Conservation (phyloP, 768 basidiomycete species). For the Lyophyllum decastes region DNA sequence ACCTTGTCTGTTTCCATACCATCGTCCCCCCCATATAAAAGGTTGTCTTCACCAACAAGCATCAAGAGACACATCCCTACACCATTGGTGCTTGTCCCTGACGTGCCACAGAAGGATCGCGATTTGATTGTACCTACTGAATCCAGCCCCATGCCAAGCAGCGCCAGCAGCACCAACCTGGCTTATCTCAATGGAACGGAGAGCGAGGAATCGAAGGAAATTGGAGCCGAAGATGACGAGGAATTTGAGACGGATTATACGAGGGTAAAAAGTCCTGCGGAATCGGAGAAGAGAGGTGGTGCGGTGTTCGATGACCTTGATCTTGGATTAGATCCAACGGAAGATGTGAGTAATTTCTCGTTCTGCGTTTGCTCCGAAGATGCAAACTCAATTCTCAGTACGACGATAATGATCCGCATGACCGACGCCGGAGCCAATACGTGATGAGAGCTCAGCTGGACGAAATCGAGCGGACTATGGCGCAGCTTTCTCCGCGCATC, state of each 20-base stretch:
- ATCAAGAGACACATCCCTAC: slow-evolving; percentile 52
- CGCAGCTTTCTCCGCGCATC: slow-evolving; percentile 64
- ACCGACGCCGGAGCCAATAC: slow-evolving; percentile 73
- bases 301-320: slow-evolving; percentile 54
- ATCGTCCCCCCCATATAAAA: slow-evolving; percentile 33
- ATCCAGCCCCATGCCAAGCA: slow-evolving; percentile 36
- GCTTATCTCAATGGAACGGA: slow-evolving; percentile 45
- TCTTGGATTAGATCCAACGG: slow-evolving; percentile 46
- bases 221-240: slow-evolving; percentile 38
- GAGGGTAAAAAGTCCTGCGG: slow-evolving; percentile 34
- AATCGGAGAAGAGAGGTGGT: slow-evolving; percentile 48
- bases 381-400: slow-evolving; percentile 42
- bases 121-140: slow-evolving; percentile 33
- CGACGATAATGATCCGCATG: slow-evolving; percentile 72
- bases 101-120: slow-evolving; percentile 27
- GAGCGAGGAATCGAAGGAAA: slow-evolving; percentile 15
- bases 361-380: not conserved
- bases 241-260: slow-evolving; percentile 39
- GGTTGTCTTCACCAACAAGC: slow-evolving; percentile 32
- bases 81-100: slow-evolving; percentile 53
- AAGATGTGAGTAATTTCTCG: slow-evolving; percentile 36
- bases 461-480: slow-evolving; percentile 76
- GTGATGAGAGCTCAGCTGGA: slow-evolving; percentile 76
- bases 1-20: slow-evolving; percentile 38
- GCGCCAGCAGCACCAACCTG: slow-evolving; percentile 37